These are phyloP conservation scores for Sugiyamaella pinicola DNA, from an alignment of 1,139 yeast genomes.

Conservation along the genomic window DNA sequence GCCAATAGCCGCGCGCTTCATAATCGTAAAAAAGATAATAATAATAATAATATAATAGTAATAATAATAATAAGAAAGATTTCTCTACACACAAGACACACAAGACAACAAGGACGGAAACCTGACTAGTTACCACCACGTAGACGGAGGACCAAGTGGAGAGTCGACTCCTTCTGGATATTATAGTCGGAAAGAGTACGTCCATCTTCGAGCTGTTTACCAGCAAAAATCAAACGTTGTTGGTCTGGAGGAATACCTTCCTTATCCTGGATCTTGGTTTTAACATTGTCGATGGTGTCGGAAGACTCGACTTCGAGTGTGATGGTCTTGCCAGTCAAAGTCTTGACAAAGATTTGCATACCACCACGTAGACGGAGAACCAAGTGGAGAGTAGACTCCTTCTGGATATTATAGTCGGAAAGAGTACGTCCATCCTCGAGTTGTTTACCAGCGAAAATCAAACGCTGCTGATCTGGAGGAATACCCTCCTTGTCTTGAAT, in stretches of 20 bases:
- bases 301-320: slow-evolving; percentile 85
- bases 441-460: slow-evolving; percentile 87
- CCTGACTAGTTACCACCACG: slow-evolving; percentile 76
- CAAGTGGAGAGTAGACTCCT: slow-evolving; percentile 81
- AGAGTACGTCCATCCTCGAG: slow-evolving; percentile 83
- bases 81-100: background rate
- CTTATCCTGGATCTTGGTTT: slow-evolving; percentile 84
- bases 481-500: slow-evolving; percentile 90
- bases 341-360: slow-evolving; percentile 80
- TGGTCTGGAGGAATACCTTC: slow-evolving; percentile 91
- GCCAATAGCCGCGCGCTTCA: too few relatives aligned
- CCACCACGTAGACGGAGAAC: slow-evolving; percentile 90
- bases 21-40: background rate
- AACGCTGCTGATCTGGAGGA: slow-evolving; percentile 88
- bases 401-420: slow-evolving; percentile 85
- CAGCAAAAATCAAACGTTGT: slow-evolving; percentile 83
- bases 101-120: background rate
- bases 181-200: slow-evolving; percentile 84
- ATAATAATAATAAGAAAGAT: slow-evolving; percentile 4
- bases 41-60: background rate
- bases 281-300: slow-evolving; percentile 84
- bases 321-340: slow-evolving; percentile 85
- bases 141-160: slow-evolving; percentile 79
- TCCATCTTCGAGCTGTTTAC: slow-evolving; percentile 86
- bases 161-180: slow-evolving; percentile 84